These are phyloP conservation scores for Fraxinus velutina DNA, from an alignment of 305 asterid species.

Conservation along the genomic window DNA sequence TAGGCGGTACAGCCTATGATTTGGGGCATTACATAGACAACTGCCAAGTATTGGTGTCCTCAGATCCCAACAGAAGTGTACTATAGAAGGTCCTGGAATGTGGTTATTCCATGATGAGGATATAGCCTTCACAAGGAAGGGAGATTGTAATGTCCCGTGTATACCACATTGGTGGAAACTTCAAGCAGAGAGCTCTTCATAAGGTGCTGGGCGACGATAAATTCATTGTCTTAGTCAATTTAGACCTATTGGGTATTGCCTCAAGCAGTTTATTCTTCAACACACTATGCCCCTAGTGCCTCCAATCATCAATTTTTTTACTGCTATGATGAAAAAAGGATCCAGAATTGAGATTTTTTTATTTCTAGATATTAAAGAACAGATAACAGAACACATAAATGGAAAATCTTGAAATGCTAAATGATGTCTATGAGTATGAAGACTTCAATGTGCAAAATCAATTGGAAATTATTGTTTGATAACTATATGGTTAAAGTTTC, in stretches of 20 bases:
- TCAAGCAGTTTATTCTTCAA: constrained; percentile 1
- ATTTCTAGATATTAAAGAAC: background rate
- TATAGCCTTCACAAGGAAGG: background rate
- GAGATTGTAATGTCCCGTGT: background rate
- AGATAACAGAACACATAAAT: background rate
- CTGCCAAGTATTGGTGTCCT: background rate
- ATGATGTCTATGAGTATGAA: background rate
- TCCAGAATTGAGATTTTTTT: background rate
- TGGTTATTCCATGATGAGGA: background rate
- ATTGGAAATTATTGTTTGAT: constrained; percentile 11
- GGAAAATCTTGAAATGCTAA: background rate
- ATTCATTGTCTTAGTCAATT: background rate
- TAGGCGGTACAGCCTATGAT: background rate
- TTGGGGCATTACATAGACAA: background rate
- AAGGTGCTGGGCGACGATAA: background rate
- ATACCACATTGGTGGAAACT: background rate
- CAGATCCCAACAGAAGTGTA: background rate
- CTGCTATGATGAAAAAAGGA: background rate
- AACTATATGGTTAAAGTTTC: background rate
- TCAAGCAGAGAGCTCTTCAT: background rate
- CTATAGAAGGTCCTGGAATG: background rate
- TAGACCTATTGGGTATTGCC: background rate
- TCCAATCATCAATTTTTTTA: background rate
- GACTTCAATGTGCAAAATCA: background rate
- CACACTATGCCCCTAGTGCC: background rate